Percentiles rank a stretch among this genome's conserved stretches.
Evolutionary conservation across 176 grass and related monocot genomes (phyloP).

Genomic region (Zea luxurians): DNA sequence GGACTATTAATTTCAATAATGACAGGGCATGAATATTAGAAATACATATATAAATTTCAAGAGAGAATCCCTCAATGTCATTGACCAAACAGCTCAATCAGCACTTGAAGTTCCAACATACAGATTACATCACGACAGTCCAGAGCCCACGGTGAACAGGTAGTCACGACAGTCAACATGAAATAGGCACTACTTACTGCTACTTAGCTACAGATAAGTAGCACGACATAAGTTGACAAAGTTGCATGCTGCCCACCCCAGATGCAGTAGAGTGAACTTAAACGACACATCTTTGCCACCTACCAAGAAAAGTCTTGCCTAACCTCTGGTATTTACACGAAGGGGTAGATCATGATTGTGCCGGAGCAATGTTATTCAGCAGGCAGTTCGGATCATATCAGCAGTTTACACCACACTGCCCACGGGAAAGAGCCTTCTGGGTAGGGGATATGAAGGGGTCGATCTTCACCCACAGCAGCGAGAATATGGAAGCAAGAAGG

Average conservation of each 20-base stretch:
- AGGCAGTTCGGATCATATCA: constrained; percentile 38
- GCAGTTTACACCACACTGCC: constrained; percentile 73
- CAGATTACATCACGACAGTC: neutral
- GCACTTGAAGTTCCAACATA: neutral
- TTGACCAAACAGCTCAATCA: neutral
- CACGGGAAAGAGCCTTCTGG: constrained; percentile 45
- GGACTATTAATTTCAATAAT: no score
- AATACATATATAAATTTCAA: neutral
- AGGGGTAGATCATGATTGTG: neutral
- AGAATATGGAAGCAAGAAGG: constrained; percentile 85
- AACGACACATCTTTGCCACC: constrained; percentile 22
- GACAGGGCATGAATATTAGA: neutral
- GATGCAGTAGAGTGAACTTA: constrained; percentile 20
- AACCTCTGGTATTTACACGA: constrained; percentile 40
- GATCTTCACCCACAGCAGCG: constrained; percentile 75
- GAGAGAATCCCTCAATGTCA: neutral
- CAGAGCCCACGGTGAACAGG: no score
- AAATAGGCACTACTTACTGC: neutral
- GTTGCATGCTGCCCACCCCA: neutral
- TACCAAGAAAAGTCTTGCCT: constrained; percentile 26
- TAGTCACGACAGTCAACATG: neutral
- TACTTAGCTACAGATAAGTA: neutral
- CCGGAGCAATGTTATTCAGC: constrained; percentile 1
- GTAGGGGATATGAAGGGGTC: constrained; percentile 66
- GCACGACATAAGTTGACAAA: neutral